Percentiles rank a stretch among this genome's conserved stretches.
These are phyloP conservation scores for Vitis hybrid DNA, from an alignment of 177 flowering plant species.

Conservation along the genomic window DNA sequence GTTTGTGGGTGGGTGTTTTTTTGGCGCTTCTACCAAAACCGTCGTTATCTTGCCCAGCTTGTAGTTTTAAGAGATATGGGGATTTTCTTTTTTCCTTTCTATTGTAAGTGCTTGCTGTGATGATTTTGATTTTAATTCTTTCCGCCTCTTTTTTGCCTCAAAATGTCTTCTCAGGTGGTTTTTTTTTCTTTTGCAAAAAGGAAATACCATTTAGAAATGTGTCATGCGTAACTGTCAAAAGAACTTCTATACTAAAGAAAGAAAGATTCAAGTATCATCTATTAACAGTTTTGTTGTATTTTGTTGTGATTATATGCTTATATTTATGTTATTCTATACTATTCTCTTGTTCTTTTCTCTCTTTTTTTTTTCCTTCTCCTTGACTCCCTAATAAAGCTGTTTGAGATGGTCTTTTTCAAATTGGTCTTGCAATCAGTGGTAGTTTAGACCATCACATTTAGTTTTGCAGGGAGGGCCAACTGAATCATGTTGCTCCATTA, in stretches of 20 bases:
- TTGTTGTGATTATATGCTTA: neutral
- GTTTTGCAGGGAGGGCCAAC: no score
- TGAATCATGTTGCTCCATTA: no score
- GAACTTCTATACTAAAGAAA: neutral
- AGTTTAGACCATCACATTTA: no score
- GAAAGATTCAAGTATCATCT: neutral
- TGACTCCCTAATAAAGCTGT: neutral
- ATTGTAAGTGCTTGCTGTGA: neutral
- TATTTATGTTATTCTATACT: neutral
- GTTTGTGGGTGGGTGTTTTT: neutral
- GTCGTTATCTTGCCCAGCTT: neutral
- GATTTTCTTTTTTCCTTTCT: neutral
- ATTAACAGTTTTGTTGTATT: neutral
- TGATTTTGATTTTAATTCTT: neutral
- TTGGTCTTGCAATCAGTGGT: no score
- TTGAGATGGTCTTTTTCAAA: no score
- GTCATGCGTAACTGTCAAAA: neutral
- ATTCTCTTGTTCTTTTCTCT: no score
- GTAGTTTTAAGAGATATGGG: neutral
- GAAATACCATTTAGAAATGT: neutral
- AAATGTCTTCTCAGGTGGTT: neutral
- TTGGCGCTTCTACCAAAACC: slow-evolving; percentile 1
- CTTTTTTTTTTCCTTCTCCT: neutral
- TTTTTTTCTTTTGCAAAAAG: neutral
- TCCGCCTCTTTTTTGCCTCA: no score